phyloP scores from a whole-genome alignment of 176 grass and related monocot genomes.

The Phoenix dactylifera region DNA sequence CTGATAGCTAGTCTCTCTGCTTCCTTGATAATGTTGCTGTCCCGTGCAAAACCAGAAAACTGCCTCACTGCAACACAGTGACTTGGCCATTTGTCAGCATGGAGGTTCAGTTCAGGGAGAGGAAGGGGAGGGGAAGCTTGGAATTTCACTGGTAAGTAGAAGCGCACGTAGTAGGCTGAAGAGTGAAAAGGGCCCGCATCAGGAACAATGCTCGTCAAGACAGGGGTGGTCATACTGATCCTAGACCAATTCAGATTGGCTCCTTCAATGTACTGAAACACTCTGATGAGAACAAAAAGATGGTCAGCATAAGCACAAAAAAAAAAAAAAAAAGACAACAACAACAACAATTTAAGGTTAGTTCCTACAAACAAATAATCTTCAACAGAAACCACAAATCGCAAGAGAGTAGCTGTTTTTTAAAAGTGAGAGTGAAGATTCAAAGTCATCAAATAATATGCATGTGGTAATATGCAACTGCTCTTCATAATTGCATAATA shows the following conservation, averaged over 20 bases:
- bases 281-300: slow-evolving; percentile 18
- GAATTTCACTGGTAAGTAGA: slow-evolving; percentile 64
- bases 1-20: slow-evolving; percentile 71
- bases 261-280: slow-evolving; percentile 87
- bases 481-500: too few relatives aligned
- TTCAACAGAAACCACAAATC: too few relatives aligned
- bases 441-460: too few relatives aligned
- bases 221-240: slow-evolving; percentile 70
- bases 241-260: slow-evolving; percentile 81
- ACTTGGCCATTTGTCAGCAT: slow-evolving; percentile 56
- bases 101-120: slow-evolving; percentile 59
- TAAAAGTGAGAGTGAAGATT: too few relatives aligned
- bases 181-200: slow-evolving; percentile 47
- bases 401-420: too few relatives aligned
- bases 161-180: slow-evolving; percentile 51
- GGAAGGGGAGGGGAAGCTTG: slow-evolving; percentile 71
- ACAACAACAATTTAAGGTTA: too few relatives aligned
- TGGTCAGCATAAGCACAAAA: too few relatives aligned
- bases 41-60: slow-evolving; percentile 64
- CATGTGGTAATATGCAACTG: too few relatives aligned
- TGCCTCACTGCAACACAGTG: slow-evolving; percentile 55
- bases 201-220: slow-evolving; percentile 64
- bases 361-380: too few relatives aligned
- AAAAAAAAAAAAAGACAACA: too few relatives aligned
- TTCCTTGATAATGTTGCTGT: slow-evolving; percentile 52